A percentile compares a stretch with the other conserved stretches of the same genome.
phyloP scores from a whole-genome alignment of 176 grass and related monocot genomes.

The Bromus sterilis region DNA sequence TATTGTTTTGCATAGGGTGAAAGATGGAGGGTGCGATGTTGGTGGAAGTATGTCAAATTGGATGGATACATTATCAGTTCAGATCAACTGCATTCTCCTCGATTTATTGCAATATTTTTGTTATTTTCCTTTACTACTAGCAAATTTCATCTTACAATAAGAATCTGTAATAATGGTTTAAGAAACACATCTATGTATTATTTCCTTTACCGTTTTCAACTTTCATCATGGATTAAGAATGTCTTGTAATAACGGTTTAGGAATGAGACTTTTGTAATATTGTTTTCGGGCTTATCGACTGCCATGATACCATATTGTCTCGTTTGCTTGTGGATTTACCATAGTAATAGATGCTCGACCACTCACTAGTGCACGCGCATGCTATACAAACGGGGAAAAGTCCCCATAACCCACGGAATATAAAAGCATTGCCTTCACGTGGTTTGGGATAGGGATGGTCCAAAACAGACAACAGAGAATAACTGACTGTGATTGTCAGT shows the following conservation, averaged over 20 bases:
- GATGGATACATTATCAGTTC: background rate
- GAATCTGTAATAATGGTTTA: conserved; percentile 22
- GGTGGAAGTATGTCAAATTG: background rate
- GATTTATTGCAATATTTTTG: no score
- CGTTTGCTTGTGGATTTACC: background rate
- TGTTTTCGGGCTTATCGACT: background rate
- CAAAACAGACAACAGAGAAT: no score
- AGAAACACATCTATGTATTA: background rate
- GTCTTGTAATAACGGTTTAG: conserved; percentile 21
- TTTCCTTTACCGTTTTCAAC: background rate
- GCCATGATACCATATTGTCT: background rate
- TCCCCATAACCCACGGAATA: no score
- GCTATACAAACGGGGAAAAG: no score
- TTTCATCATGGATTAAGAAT: background rate
- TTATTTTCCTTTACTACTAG: background rate
- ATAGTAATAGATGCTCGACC: background rate
- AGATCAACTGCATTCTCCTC: conserved; percentile 5
- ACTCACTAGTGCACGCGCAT: no score
- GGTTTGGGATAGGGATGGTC: no score
- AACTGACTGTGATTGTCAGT: no score
- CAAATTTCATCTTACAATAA: background rate
- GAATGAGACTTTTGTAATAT: background rate
- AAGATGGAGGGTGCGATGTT: background rate
- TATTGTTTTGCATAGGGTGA: no score
- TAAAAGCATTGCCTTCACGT: no score